Percentiles rank a stretch among this genome's conserved stretches.
Conservation (phyloP, 257 asterid species). For the Anisodus acutangulus region DNA sequence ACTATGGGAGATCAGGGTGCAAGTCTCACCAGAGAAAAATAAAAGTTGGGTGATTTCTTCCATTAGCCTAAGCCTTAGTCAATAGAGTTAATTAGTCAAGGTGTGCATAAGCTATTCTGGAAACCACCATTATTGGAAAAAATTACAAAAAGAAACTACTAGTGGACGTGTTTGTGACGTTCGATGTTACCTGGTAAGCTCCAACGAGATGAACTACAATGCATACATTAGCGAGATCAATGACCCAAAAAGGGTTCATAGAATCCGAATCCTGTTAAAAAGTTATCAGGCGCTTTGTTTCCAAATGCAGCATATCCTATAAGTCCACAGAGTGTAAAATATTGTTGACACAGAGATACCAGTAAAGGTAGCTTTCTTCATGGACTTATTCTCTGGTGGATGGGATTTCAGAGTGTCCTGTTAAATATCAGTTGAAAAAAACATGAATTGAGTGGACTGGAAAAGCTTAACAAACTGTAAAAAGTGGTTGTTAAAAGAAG, state of each 20-base stretch:
- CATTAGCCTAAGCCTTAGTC: not conserved
- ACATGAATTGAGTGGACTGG: not conserved
- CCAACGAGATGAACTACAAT: slow-evolving; percentile 69
- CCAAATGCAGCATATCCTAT: slow-evolving; percentile 81
- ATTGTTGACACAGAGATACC: slow-evolving; percentile 51
- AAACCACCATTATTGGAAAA: not conserved
- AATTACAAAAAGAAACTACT: not conserved
- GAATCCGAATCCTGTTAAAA: slow-evolving; percentile 79
- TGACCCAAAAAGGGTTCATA: slow-evolving; percentile 78
- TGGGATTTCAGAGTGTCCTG: slow-evolving; percentile 67
- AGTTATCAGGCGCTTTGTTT: slow-evolving; percentile 72
- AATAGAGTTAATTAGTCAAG: not conserved
- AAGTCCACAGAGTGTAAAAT: slow-evolving; percentile 65
- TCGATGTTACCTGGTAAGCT: slow-evolving; percentile 61
- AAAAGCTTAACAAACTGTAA: not conserved
- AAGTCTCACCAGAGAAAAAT: no score
- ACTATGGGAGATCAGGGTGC: no score
- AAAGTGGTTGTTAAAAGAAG: not conserved
- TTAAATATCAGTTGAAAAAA: not conserved
- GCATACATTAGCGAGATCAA: slow-evolving; percentile 60
- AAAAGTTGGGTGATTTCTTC: no score
- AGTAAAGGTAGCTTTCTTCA: slow-evolving; percentile 53
- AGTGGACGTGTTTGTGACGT: not conserved
- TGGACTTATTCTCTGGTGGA: slow-evolving; percentile 54
- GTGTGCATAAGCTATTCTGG: not conserved